Evolutionary conservation across 495 filamentous ascomycete genomes (phyloP).

Genomic region (Mycothermus thermophilus): DNA sequence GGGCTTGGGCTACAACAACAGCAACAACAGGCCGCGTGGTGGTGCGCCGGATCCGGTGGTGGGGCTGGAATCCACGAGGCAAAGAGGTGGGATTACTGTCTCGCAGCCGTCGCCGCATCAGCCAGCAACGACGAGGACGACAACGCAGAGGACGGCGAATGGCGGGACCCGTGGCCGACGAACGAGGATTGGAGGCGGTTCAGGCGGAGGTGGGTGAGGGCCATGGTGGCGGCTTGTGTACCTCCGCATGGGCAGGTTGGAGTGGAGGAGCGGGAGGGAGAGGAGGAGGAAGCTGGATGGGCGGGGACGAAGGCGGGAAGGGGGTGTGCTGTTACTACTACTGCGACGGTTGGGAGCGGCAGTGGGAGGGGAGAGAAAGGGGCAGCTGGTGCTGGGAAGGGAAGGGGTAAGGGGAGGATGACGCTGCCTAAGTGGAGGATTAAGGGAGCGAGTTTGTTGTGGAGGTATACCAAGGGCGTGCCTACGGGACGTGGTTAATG

Average conservation of each 20-base stretch:
- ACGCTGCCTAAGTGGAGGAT: constrained; percentile 15
- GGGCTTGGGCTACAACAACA: not conserved
- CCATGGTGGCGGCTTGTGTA: constrained; percentile 10
- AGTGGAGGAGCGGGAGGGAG: not conserved
- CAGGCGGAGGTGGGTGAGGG: constrained; percentile 21
- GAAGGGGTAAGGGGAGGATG: constrained; percentile 6
- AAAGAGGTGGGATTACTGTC: not conserved
- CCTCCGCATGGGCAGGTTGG: not conserved
- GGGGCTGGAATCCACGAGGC: not conserved
- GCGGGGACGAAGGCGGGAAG: not conserved
- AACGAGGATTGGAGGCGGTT: constrained; percentile 29
- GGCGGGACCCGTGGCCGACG: constrained; percentile 27
- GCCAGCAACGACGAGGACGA: constrained; percentile 4
- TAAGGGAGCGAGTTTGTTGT: constrained; percentile 23
- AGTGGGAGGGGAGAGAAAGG: not conserved
- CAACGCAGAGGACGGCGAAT: constrained; percentile 17
- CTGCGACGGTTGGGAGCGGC: not conserved
- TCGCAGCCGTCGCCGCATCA: too few relatives aligned
- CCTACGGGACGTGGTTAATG: too few relatives aligned
- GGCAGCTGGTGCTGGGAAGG: not conserved
- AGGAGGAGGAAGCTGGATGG: constrained; percentile 1
- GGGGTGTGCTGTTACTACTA: not conserved
- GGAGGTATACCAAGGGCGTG: too few relatives aligned
- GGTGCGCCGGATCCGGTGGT: too few relatives aligned
- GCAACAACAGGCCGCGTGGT: too few relatives aligned